Evolutionary conservation across 169 alveolate species (phyloP), one percentile per base, ranked within the genome.

Genomic region (Pseudocohnilembus persalinus): DNA sequence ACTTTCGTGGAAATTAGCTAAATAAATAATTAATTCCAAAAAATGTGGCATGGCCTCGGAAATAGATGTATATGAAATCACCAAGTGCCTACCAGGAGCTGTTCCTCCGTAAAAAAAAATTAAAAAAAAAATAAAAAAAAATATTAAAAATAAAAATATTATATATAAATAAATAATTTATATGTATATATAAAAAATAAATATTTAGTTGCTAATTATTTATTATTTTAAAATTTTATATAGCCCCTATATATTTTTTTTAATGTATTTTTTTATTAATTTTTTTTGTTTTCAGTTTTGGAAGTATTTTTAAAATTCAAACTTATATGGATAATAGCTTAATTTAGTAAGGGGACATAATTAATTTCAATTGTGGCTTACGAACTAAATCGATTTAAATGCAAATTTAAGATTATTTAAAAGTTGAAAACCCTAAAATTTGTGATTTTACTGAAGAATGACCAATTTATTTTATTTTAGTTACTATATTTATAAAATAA

Each of bases 331-430:
- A 92, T 89, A 87, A 90, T 77, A 84, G 91, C 63, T 85, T 93
- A 28, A 77, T 88, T 29, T 88, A 89, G 68, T 90, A 95, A 84
- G 93, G 94, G 16, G 95, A 92, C 35, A 77, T 65, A n/a, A 93
- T 95, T 27, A 93, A 94, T 78, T 95, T 95, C 84, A 95, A 95
- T 89, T 95, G 93, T 32, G 97, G 97, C n/a, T 73, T 95, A 35
- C 90, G 97, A 86, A 93, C 96, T 30, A 93, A 91, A 82, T 90
- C 96, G 11, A 76, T 93, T 29, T 79, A 88, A 31, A 91, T 95
- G 91, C 86, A 81, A 81, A 74, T 84, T 75, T 87, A 89, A 78
- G 97, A 95, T 83, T 95, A 93, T 85, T 20, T 91, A 28, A 81
- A 84, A 32, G 34, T 92, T 32, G 97, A 95, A 91, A 90, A 92